Conservation (phyloP, 1,139 yeast species). For the Blastobotrys raffinosifermentans region DNA sequence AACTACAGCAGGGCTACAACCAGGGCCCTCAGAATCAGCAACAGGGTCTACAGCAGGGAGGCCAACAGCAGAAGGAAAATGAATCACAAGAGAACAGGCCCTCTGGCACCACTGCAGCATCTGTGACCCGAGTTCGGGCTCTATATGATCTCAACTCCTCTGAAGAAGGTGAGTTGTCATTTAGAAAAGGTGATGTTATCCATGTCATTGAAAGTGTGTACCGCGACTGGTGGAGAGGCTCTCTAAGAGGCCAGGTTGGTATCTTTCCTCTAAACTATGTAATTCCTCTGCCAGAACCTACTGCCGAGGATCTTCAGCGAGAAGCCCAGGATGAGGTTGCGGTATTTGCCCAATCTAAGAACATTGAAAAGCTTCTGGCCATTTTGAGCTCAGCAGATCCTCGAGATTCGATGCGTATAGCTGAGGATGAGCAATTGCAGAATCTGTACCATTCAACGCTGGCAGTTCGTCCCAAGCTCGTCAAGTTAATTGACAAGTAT, state of each 20-base stretch:
- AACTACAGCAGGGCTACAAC: slow-evolving; percentile 7
- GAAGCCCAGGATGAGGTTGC: slow-evolving; percentile 41
- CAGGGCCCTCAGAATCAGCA: slow-evolving; percentile 3
- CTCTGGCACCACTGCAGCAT: slow-evolving; percentile 33
- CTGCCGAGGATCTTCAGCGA: slow-evolving; percentile 45
- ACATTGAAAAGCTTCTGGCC: slow-evolving; percentile 61
- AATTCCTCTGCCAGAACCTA: slow-evolving; percentile 64
- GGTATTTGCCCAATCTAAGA: slow-evolving; percentile 44
- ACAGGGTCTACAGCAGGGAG: slow-evolving; percentile 10
- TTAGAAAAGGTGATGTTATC: slow-evolving; percentile 43
- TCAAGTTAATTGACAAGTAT: slow-evolving; percentile 68
- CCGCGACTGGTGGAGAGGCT: slow-evolving; percentile 95
- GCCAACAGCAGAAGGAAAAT: slow-evolving; percentile 10
- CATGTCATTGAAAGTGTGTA: slow-evolving; percentile 83
- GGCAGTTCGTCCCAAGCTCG: slow-evolving; percentile 67
- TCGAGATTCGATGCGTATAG: slow-evolving; percentile 26
- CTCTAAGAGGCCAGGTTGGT: slow-evolving; percentile 72
- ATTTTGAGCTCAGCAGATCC: slow-evolving; percentile 44
- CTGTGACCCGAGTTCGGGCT: slow-evolving; percentile 70
- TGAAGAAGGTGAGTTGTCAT: slow-evolving; percentile 41
- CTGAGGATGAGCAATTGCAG: slow-evolving; percentile 44
- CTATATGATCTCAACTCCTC: slow-evolving; percentile 71
- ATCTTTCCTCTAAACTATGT: slow-evolving; percentile 95
- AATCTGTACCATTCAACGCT: slow-evolving; percentile 61
- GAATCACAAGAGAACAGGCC: too few species aligned